These are phyloP conservation scores for Raphidocelis subcapitata DNA, from an alignment of 139 green algal genomes.

Conservation along the genomic window DNA sequence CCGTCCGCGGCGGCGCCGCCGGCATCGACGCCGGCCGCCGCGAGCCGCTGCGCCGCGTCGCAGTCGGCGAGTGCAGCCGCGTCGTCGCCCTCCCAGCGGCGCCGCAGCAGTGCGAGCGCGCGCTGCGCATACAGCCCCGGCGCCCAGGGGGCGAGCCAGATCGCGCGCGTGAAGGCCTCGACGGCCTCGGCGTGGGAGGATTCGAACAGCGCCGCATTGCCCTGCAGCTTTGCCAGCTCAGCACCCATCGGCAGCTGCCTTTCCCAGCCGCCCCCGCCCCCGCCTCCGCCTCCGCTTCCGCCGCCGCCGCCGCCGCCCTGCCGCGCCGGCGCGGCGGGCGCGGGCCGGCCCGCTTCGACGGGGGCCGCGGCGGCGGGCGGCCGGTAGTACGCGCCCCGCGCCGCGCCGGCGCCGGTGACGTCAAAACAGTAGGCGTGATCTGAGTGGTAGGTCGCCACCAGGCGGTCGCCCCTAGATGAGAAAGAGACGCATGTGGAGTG, in stretches of 20 bases:
- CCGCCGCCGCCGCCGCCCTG: background rate
- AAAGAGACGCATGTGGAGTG: slow-evolving; percentile 72
- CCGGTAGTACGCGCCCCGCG: background rate
- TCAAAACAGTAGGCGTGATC: slow-evolving; percentile 84
- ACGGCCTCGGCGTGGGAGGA: slow-evolving; percentile 35
- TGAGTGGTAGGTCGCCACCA: slow-evolving; percentile 74
- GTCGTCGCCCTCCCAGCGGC: slow-evolving; percentile 65
- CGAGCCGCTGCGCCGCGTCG: slow-evolving; percentile 47
- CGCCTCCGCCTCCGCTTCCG: slow-evolving; percentile 1
- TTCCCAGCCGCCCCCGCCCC: background rate
- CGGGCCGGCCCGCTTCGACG: background rate
- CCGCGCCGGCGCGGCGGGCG: background rate
- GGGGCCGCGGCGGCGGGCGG: background rate
- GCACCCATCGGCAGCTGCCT: slow-evolving; percentile 38
- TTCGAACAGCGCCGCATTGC: slow-evolving; percentile 54
- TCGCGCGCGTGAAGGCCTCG: slow-evolving; percentile 45
- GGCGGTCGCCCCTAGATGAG: slow-evolving; percentile 28
- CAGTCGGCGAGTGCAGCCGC: slow-evolving; percentile 55
- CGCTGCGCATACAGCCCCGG: slow-evolving; percentile 45
- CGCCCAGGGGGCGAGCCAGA: slow-evolving; percentile 44
- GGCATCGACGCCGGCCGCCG: slow-evolving; percentile 8
- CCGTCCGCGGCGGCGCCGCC: slow-evolving; percentile 2
- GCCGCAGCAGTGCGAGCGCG: slow-evolving; percentile 48
- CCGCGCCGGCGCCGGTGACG: slow-evolving; percentile 27
- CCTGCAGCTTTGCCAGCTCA: slow-evolving; percentile 43